Percentiles rank a stretch among this genome's conserved stretches.
phyloP scores from a whole-genome alignment of 108 stramenopile genomes.

The Asterionellopsis glacialis region DNA sequence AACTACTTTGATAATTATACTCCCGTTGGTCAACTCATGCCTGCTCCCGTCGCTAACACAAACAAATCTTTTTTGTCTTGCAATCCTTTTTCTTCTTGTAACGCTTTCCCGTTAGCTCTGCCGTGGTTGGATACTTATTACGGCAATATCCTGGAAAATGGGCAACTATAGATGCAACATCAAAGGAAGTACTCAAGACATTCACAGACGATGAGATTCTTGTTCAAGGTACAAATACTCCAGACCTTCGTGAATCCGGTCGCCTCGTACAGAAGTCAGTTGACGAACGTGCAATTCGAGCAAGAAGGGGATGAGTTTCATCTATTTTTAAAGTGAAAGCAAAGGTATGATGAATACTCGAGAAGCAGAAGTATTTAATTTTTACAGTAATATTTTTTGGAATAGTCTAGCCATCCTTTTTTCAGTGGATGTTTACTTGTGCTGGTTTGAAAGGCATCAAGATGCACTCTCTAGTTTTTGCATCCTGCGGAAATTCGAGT shows the following conservation, averaged over 20 bases:
- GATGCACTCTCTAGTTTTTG: conserved; percentile 5
- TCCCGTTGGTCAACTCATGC: no score
- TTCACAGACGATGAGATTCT: conserved; percentile 55
- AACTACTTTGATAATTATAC: no score
- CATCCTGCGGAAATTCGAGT: conserved; percentile 64
- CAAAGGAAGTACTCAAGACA: conserved; percentile 34
- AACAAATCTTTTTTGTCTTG: no score
- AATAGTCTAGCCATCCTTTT: neutral
- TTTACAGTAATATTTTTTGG: neutral
- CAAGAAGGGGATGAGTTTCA: conserved; percentile 6
- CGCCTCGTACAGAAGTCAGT: conserved; percentile 57
- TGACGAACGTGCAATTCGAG: conserved; percentile 63
- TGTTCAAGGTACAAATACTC: conserved; percentile 60
- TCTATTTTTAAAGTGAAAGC: neutral
- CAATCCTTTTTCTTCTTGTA: no score
- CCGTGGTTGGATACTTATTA: conserved; percentile 59
- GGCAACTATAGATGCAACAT: conserved; percentile 46
- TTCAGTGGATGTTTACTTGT: neutral
- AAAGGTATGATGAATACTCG: no score
- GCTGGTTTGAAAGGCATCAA: neutral
- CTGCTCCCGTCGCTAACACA: no score
- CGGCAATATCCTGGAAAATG: conserved; percentile 54
- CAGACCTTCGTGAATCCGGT: conserved; percentile 57
- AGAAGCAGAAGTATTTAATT: neutral
- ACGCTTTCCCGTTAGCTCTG: conserved; percentile 16